Conservation (phyloP, 306 rosid genomes). For the Myrica gale region DNA sequence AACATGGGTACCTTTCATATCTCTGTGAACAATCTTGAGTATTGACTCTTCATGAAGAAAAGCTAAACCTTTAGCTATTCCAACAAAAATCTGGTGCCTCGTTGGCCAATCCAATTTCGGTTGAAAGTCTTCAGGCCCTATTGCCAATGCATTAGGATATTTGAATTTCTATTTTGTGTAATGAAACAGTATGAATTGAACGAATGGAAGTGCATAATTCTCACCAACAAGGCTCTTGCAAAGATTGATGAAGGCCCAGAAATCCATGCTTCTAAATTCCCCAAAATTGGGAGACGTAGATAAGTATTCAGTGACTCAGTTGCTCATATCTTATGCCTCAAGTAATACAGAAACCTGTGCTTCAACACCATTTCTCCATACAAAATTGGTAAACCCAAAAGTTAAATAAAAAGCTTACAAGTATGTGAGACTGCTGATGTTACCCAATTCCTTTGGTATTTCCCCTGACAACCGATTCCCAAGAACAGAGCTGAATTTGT, state of each 20-base stretch:
- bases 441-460: slow-evolving; percentile 38
- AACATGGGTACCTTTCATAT: neutral
- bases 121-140: neutral
- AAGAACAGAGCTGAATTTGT: slow-evolving; percentile 25
- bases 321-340: neutral
- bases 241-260: neutral
- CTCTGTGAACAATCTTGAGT: neutral
- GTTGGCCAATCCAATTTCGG: neutral
- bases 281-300: neutral
- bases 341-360: neutral
- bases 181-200: neutral
- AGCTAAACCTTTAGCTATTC: neutral
- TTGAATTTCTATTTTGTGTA: neutral
- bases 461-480: slow-evolving; percentile 31
- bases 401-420: slow-evolving; percentile 18
- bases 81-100: neutral
- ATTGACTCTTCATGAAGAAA: neutral
- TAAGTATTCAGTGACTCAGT: neutral
- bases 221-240: slow-evolving; percentile 1
- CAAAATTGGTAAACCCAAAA: neutral
- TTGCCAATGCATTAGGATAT: neutral
- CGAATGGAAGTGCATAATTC: neutral
- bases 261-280: neutral
- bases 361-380: neutral
- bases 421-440: slow-evolving; percentile 22